Percentiles rank a stretch among this genome's conserved stretches.
These are phyloP conservation scores for Flammula alnicola DNA, from an alignment of 1,284 basidiomycete genomes.

Conservation along the genomic window DNA sequence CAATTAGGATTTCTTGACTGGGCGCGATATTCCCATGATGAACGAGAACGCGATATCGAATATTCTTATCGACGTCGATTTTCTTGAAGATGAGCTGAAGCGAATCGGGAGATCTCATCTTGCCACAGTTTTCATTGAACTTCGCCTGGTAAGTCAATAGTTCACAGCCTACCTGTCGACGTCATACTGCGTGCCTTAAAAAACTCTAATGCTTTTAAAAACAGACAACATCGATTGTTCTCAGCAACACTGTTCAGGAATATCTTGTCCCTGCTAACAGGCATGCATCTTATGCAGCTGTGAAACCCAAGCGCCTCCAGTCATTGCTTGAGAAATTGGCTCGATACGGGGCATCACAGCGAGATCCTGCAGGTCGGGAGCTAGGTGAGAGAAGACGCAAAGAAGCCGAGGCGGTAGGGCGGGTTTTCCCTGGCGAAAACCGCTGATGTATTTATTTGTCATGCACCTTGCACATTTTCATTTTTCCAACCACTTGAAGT, in stretches of 20 bases:
- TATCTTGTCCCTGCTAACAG: constrained; percentile 80
- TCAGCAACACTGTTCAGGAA: constrained; percentile 76
- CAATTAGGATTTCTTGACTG: constrained; percentile 75
- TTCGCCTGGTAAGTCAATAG: constrained; percentile 69
- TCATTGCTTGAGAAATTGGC: constrained; percentile 82
- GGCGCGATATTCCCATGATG: constrained; percentile 77
- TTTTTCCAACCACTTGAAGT: constrained; percentile 22
- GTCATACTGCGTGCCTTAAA: background rate
- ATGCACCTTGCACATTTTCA: constrained; percentile 6
- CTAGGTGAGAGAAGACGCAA: constrained; percentile 72
- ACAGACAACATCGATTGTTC: constrained; percentile 80
- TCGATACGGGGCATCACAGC: constrained; percentile 64
- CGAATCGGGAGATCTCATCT: constrained; percentile 74
- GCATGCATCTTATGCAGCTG: constrained; percentile 70
- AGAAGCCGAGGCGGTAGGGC: constrained; percentile 79
- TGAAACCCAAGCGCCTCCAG: constrained; percentile 79
- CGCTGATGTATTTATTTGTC: constrained; percentile 37
- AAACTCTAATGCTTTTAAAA: constrained; percentile 10
- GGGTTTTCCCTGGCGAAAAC: constrained; percentile 69
- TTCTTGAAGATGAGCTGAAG: constrained; percentile 83
- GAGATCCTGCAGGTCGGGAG: constrained; percentile 61
- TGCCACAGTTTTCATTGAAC: constrained; percentile 77
- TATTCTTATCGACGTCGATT: constrained; percentile 82
- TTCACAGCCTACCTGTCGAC: background rate
- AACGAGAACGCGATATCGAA: constrained; percentile 91